Conservation (phyloP, 306 rosid genomes). For the Spatholobus suberectus region DNA sequence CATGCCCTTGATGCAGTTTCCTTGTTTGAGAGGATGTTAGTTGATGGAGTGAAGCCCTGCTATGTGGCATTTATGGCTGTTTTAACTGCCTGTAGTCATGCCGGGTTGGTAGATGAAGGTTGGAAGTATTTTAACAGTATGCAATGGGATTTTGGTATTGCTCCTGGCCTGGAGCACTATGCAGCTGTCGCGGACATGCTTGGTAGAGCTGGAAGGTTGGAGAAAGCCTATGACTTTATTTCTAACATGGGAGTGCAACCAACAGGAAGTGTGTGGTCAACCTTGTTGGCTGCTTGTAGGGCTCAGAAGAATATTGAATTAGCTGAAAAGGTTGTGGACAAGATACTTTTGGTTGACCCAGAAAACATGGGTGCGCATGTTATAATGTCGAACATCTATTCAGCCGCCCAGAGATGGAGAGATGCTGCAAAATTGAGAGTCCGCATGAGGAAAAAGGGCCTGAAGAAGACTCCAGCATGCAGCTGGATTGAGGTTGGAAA, state of each 20-base stretch:
- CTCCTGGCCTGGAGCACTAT: conserved; percentile 83
- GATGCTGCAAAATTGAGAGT: conserved; percentile 77
- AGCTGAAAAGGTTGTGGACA: conserved; percentile 77
- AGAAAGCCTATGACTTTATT: conserved; percentile 75
- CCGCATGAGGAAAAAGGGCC: conserved; percentile 60
- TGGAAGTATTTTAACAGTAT: conserved; percentile 75
- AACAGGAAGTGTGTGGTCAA: conserved; percentile 83
- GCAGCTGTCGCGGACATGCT: conserved; percentile 92
- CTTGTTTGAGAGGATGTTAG: conserved; percentile 72
- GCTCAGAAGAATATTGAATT: conserved; percentile 78
- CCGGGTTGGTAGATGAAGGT: conserved; percentile 81
- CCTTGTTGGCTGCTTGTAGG: conserved; percentile 88
- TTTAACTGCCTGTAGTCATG: conserved; percentile 88
- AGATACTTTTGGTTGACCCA: conserved; percentile 67
- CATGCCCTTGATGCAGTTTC: conserved; percentile 76
- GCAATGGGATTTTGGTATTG: conserved; percentile 58
- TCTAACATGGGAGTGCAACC: conserved; percentile 64
- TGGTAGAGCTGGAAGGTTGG: conserved; percentile 87
- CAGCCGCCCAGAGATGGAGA: conserved; percentile 80
- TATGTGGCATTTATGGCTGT: conserved; percentile 77
- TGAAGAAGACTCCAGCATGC: conserved; percentile 86
- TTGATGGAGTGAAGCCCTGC: conserved; percentile 67
- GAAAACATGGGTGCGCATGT: conserved; percentile 73
- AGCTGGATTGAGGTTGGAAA: conserved; percentile 92
- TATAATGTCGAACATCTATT: conserved; percentile 73